Evolutionary conservation across 352 stramenopile species (phyloP), one percentile per base, ranked within the genome.

Genomic region (Saprolegnia parasitica): DNA sequence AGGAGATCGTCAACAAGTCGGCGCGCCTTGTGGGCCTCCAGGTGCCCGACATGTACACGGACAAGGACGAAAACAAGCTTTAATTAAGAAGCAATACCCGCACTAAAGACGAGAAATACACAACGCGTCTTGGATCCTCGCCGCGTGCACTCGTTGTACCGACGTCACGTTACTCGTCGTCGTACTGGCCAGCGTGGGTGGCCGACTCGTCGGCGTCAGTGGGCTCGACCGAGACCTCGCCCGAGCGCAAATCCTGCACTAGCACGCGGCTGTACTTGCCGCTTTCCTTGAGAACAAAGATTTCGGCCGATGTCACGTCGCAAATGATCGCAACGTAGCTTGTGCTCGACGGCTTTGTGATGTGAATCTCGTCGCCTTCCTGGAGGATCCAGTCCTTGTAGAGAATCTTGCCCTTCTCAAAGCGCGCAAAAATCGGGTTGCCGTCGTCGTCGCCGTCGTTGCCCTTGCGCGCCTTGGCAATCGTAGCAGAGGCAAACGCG

Each of bases 231-330:
- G 79, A 72, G 24, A 93, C 76, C 21, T 71, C 74, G 62, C 82
- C 83, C 46, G 84, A 81, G 66, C 86, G 86, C 20, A 93, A 75
- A 64, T 93, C 86, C 73, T 85, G 87, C 65, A 90, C 72, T 63
- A 91, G 76, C 57, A 93, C 74, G n/a, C 81, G 79, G 56, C 77
- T 78, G 77, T 88, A 89, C 73, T 88, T 88, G 67, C 86, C 86
- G 62, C 88, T 90, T 67, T 93, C 86, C 58, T 83, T 90, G 11
- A 93, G 77, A 46, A 93, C 80, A 60, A 89, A 85, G 11, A 91
- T 71, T 71, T 93, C 86, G 10, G 80, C 86, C 45, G 83, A 74
- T 52, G 86, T 86, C 49, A 91, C 78, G 20, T 78, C 82, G 56
- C 76, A 86, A 52, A 93, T 79, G 57, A 91, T 76, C n/a, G 81